Evolutionary conservation across 148 eudicot genomes (phyloP).

Genomic region (Simmondsia chinensis): DNA sequence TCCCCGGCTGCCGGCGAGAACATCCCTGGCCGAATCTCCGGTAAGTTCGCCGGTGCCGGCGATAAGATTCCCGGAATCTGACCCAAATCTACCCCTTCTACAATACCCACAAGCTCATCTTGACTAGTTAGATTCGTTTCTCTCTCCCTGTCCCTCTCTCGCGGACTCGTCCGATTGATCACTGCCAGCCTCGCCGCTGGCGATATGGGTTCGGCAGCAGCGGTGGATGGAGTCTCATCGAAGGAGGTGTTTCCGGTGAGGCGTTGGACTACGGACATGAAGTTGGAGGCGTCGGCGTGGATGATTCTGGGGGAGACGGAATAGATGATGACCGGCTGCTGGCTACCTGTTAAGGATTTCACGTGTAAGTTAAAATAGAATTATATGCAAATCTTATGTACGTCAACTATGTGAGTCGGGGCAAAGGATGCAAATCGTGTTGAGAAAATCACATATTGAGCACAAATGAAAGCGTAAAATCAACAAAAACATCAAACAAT

Average conservation of each 20-base stretch:
- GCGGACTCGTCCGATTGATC: constrained; percentile 48
- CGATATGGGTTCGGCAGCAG: constrained; percentile 24
- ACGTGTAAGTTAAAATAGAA: no score
- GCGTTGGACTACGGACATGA: constrained; percentile 56
- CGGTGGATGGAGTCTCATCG: background rate
- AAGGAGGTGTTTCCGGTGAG: constrained; percentile 42
- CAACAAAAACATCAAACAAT: no score
- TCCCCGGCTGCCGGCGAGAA: constrained; percentile 29
- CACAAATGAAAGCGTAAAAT: no score
- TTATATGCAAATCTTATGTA: no score
- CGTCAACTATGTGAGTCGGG: no score
- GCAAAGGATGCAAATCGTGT: no score
- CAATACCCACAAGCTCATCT: constrained; percentile 12
- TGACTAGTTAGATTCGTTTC: background rate
- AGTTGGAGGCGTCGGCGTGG: constrained; percentile 45
- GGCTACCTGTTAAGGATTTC: no score
- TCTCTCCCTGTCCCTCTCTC: constrained; percentile 18
- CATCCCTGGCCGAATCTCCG: constrained; percentile 35
- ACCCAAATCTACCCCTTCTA: constrained; percentile 22
- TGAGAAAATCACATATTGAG: no score
- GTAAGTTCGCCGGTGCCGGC: constrained; percentile 62
- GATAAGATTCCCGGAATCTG: constrained; percentile 53
- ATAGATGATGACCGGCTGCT: constrained; percentile 66
- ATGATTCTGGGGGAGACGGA: constrained; percentile 65
- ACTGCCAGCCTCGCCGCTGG: constrained; percentile 76